Evolutionary conservation across 352 stramenopile species (phyloP).

Genomic region (Saprolegnia parasitica): DNA sequence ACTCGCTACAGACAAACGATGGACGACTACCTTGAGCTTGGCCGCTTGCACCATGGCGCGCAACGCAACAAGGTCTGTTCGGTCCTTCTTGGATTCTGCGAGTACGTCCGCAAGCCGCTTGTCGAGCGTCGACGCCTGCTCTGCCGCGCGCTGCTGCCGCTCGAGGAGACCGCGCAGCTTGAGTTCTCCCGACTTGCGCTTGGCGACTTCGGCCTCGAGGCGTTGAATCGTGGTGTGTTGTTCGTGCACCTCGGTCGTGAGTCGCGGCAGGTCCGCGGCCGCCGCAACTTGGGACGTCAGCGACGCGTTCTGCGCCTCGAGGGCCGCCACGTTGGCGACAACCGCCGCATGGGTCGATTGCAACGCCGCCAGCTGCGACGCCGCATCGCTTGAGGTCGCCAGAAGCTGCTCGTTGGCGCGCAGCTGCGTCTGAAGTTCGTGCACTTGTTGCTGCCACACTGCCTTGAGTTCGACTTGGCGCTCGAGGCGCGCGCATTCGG

Average conservation of each 20-base stretch:
- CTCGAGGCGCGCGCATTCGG: neutral
- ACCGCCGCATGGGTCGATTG: neutral
- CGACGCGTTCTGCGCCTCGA: neutral
- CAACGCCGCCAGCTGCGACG: neutral
- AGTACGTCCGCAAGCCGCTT: neutral
- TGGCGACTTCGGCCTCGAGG: neutral
- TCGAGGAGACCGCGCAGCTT: neutral
- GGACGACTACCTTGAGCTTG: slow-evolving; percentile 20
- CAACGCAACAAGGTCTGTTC: slow-evolving; percentile 10
- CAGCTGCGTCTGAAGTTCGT: neutral
- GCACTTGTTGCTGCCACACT: neutral
- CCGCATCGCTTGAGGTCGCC: neutral
- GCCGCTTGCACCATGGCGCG: slow-evolving; percentile 9
- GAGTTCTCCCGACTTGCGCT: neutral
- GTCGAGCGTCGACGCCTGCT: neutral
- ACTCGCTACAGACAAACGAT: no score
- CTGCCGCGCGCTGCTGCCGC: neutral
- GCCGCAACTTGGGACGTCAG: neutral
- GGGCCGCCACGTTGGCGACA: neutral
- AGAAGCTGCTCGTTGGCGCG: neutral
- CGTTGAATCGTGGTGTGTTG: neutral
- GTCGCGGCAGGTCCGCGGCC: neutral
- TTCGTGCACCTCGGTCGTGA: neutral
- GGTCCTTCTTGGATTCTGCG: slow-evolving; percentile 19
- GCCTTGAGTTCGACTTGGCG: neutral